Conservation (phyloP, 2,329 filamentous ascomycete species). For the Stagonosporopsis cucurbitacearum region DNA sequence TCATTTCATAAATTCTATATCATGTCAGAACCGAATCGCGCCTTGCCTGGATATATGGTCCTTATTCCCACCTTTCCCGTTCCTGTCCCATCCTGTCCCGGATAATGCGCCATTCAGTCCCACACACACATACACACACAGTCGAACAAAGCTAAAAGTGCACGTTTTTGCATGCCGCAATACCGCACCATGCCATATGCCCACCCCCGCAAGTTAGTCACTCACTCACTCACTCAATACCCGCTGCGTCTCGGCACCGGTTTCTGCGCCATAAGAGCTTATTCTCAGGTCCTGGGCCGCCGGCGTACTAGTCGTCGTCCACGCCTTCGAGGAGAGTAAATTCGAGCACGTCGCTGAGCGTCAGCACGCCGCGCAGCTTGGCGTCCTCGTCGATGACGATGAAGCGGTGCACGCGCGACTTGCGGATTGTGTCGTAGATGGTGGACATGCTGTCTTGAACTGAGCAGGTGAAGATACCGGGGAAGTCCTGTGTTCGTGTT, state of each 20-base stretch:
- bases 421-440: slow-evolving; percentile 95
- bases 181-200: not conserved
- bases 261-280: not conserved
- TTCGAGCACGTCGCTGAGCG: slow-evolving; percentile 93
- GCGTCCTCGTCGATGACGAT: slow-evolving; percentile 92
- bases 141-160: not conserved
- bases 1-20: not conserved
- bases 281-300: slow-evolving; percentile 3
- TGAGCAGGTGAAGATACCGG: slow-evolving; percentile 95
- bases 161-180: not conserved
- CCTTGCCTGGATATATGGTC: slow-evolving; percentile 17
- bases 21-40: slow-evolving; percentile 6
- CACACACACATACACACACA: no score
- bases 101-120: slow-evolving; percentile 13
- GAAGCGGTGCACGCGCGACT: slow-evolving; percentile 90
- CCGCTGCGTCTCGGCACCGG: not conserved
- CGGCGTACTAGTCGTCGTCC: slow-evolving; percentile 50
- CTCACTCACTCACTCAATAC: not conserved
- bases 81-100: not conserved
- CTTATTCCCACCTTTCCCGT: not conserved
- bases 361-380: slow-evolving; percentile 85
- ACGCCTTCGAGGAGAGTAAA: slow-evolving; percentile 87
- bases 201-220: no score
- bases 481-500: slow-evolving; percentile 73
- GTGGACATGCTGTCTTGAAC: slow-evolving; percentile 90